Evolutionary conservation across 768 basidiomycete genomes (phyloP).

Genomic region (Boletus pseudopeckii): DNA sequence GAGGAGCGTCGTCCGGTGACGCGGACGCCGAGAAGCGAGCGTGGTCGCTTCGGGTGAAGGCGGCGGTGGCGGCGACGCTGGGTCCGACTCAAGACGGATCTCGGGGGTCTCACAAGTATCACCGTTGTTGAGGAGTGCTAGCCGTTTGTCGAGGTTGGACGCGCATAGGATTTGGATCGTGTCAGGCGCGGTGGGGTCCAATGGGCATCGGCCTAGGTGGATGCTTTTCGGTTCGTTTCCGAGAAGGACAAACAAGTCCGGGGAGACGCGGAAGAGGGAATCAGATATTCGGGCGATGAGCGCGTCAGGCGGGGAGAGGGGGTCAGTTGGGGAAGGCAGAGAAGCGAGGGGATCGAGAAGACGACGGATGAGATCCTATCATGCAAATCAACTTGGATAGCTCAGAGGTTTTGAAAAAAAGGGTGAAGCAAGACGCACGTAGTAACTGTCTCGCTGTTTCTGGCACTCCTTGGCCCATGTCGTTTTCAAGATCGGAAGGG

Average conservation of each 20-base stretch:
- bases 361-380: slow-evolving; percentile 65
- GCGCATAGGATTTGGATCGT: slow-evolving; percentile 49
- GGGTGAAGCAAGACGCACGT: slow-evolving; percentile 44
- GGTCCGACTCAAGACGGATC: slow-evolving; percentile 36
- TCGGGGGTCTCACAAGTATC: slow-evolving; percentile 33
- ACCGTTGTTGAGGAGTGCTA: slow-evolving; percentile 42
- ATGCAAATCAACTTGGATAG: slow-evolving; percentile 5
- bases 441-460: slow-evolving; percentile 68
- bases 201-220: slow-evolving; percentile 39
- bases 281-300: slow-evolving; percentile 49
- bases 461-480: slow-evolving; percentile 55
- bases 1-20: slow-evolving; percentile 43
- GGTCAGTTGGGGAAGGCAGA: slow-evolving; percentile 40
- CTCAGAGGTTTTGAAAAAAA: not conserved
- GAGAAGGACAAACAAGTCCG: slow-evolving; percentile 46
- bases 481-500: slow-evolving; percentile 53
- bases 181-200: slow-evolving; percentile 46
- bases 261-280: slow-evolving; percentile 55
- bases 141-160: slow-evolving; percentile 49
- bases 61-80: not conserved
- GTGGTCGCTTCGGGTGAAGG: slow-evolving; percentile 36
- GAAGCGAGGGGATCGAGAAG: slow-evolving; percentile 53
- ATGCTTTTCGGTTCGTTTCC: slow-evolving; percentile 49
- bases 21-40: slow-evolving; percentile 22
- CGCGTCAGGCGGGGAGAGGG: slow-evolving; percentile 43